A percentile compares a stretch with the other conserved stretches of the same genome.
Evolutionary conservation across 768 basidiomycete species (phyloP).

Genomic region (Imleria badia): DNA sequence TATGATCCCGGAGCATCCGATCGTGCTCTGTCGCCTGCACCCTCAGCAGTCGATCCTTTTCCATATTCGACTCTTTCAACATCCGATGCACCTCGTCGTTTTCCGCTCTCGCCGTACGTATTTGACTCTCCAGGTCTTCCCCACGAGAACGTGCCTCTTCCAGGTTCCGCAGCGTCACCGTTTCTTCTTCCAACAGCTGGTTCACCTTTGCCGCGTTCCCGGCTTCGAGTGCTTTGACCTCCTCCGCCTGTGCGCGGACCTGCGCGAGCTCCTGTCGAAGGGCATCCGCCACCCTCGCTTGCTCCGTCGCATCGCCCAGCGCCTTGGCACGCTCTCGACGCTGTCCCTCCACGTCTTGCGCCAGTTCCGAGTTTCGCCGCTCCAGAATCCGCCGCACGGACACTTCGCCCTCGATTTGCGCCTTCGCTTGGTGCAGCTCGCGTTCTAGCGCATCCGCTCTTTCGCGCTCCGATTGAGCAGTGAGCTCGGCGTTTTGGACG

Average conservation of each 20-base stretch:
- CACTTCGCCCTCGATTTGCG: constrained; percentile 63
- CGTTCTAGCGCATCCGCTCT: constrained; percentile 59
- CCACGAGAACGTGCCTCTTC: constrained; percentile 75
- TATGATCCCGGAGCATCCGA: constrained; percentile 75
- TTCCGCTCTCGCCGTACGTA: constrained; percentile 67
- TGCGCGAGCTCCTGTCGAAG: constrained; percentile 64
- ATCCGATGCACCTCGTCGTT: constrained; percentile 65
- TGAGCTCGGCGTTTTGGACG: constrained; percentile 40
- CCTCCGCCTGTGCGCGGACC: constrained; percentile 61
- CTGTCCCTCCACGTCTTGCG: constrained; percentile 54
- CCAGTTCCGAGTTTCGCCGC: constrained; percentile 57
- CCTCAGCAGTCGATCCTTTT: constrained; percentile 77
- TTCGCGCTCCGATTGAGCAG: constrained; percentile 45
- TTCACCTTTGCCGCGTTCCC: constrained; percentile 63
- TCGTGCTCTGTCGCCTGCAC: constrained; percentile 72
- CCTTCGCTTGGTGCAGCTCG: constrained; percentile 59
- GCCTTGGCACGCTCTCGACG: constrained; percentile 54
- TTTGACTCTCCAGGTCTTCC: constrained; percentile 74
- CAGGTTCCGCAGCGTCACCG: constrained; percentile 63
- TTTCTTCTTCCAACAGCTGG: constrained; percentile 72
- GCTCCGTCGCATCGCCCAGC: constrained; percentile 67
- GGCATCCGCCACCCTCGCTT: constrained; percentile 55
- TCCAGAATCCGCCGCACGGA: constrained; percentile 64
- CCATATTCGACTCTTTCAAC: constrained; percentile 62
- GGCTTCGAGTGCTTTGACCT: constrained; percentile 64